Conservation (phyloP, 2,329 filamentous ascomycete genomes). For the Verticillium albo-atrum region DNA sequence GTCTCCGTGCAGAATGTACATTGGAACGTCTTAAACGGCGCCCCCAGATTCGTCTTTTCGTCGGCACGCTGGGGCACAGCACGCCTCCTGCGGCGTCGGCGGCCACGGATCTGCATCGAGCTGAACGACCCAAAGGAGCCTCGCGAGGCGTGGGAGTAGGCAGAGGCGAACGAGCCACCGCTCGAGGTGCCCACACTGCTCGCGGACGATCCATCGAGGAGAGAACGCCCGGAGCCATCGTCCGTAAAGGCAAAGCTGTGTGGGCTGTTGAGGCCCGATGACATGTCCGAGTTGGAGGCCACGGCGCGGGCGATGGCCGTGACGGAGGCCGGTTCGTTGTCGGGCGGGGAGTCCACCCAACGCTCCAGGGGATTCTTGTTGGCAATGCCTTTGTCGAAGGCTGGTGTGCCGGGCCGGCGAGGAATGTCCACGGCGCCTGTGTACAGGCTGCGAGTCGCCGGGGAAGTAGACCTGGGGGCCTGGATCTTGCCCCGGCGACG, state of each 20-base stretch:
- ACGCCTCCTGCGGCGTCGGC: slow-evolving; percentile 45
- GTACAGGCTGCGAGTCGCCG: slow-evolving; percentile 57
- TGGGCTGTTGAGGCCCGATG: slow-evolving; percentile 54
- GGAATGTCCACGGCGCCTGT: slow-evolving; percentile 71
- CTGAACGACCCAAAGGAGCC: slow-evolving; percentile 51
- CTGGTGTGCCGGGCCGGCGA: slow-evolving; percentile 50
- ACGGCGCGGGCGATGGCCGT: slow-evolving; percentile 55
- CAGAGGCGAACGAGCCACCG: slow-evolving; percentile 52
- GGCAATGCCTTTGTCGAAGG: slow-evolving; percentile 29
- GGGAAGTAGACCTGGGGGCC: slow-evolving; percentile 63
- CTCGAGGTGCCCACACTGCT: slow-evolving; percentile 60
- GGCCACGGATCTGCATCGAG: slow-evolving; percentile 38
- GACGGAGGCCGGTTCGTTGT: slow-evolving; percentile 57
- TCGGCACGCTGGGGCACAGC: slow-evolving; percentile 31
- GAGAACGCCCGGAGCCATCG: slow-evolving; percentile 54
- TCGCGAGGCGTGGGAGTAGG: slow-evolving; percentile 53
- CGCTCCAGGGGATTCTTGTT: slow-evolving; percentile 54
- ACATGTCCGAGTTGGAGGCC: slow-evolving; percentile 44
- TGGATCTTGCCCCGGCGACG: slow-evolving; percentile 76
- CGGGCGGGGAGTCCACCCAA: slow-evolving; percentile 55
- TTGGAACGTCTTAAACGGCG: slow-evolving; percentile 54
- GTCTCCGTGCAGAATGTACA: slow-evolving; percentile 67
- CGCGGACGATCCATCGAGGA: slow-evolving; percentile 55
- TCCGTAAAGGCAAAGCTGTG: slow-evolving; percentile 55
- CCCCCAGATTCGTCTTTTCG: slow-evolving; percentile 28